These are phyloP conservation scores for Phaeoacremonium minimum DNA, from an alignment of 2,329 filamentous ascomycete genomes.

Conservation along the genomic window DNA sequence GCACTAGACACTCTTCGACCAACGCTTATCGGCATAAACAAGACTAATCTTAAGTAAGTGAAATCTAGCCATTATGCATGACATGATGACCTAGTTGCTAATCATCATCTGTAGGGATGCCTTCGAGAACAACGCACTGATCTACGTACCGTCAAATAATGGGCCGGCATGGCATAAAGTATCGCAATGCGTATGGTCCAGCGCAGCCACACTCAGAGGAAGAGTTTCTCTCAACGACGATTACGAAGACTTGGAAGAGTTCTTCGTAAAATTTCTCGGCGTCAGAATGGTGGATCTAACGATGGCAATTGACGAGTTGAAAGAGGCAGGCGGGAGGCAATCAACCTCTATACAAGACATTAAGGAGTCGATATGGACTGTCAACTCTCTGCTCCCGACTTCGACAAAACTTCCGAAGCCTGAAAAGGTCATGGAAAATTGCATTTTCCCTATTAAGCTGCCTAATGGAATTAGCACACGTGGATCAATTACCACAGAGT, in stretches of 20 bases:
- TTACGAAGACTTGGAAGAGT: conserved; percentile 4
- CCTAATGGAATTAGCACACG: conserved; percentile 9
- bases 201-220: conserved; percentile 4
- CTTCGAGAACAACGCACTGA: conserved; percentile 5
- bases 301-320: conserved; percentile 26
- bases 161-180: conserved; percentile 1
- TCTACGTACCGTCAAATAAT: conserved; percentile 5
- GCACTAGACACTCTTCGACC: conserved; percentile 1
- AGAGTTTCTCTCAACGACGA: conserved; percentile 6
- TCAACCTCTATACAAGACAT: conserved; percentile 12
- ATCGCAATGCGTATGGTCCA: conserved; percentile 10
- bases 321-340: conserved; percentile 8
- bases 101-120: background rate
- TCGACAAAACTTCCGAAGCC: background rate
- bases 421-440: conserved; percentile 1
- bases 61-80: too few species aligned
- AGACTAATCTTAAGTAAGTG: too few species aligned
- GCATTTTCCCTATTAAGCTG: conserved; percentile 19
- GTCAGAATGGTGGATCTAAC: conserved; percentile 20
- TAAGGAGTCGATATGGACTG: conserved; percentile 22
- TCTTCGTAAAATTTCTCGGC: conserved; percentile 17
- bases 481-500: conserved; percentile 11
- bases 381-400: conserved; percentile 23
- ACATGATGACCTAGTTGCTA: background rate
- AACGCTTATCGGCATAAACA: background rate